Base-by-base conservation (phyloP, 805 yeast genomes). In the Ogataea nakhonphanomensis region DNA sequence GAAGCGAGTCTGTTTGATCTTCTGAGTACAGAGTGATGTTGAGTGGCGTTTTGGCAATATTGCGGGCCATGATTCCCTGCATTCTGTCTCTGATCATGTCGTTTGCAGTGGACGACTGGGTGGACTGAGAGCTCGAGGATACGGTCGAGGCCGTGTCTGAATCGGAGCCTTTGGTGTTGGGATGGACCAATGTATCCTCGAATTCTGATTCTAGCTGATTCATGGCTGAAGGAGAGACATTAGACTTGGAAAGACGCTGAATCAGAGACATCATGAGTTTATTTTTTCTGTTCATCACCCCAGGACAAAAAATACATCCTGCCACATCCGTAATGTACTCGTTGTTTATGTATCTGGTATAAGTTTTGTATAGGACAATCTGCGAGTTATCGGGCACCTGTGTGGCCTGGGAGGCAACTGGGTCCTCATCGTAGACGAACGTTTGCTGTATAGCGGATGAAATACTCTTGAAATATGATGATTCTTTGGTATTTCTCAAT, bases 221-320 rank as follows among this genome's bases (percentile, higher is more conserved):
- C 0, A 61, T 62, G 1, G 65, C 51, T 8, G 59, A 50, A 4
- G 49, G 10, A 3, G 60, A 38, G 9, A 54, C 53, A 27, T 54
- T 56, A 4, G 60, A 45, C 35, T 78, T 75, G 0, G 80, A 74
- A 35, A 84, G 65, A 58, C 85, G 88, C 44, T 77, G 76, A 3
- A 88, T 86, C 31, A 88, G 61, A 0, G 88, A 72, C 15, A 84
- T 58, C 24, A 90, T 67, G 31, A 90, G 58, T 43, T 81, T 66
- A 59, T 88, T 87, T 54, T 83, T 87, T 30, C 95, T 68, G 23
- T 76, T 73, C 69, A 79, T 74, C 7, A 73, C 66, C 1, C 95
- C 95, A 0, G 89, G 87, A 30, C 84, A 70, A 38, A 54, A 72
- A 21, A 84, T 64, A 74, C 84, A 77, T 6, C 96, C 96, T 31